These are phyloP conservation scores for Alternaria consortialis DNA, from an alignment of 2,329 filamentous ascomycete species.

Conservation along the genomic window DNA sequence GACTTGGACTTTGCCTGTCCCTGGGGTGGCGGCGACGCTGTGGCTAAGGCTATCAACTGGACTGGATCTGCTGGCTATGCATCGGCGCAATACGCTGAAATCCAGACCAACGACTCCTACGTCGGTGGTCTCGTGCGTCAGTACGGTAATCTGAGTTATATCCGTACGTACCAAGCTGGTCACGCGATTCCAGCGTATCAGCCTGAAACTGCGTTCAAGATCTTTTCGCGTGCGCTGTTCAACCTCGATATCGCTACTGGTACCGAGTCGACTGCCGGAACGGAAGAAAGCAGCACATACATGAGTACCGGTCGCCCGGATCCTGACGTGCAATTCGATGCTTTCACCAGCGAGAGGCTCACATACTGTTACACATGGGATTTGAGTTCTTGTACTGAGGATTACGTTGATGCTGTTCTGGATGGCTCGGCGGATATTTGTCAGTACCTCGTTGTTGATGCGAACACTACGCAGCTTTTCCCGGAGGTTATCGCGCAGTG, in stretches of 20 bases:
- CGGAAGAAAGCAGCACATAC: constrained; percentile 15
- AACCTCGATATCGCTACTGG: constrained; percentile 60
- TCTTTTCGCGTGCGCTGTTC: constrained; percentile 59
- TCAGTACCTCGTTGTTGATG: constrained; percentile 29
- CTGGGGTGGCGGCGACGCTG: constrained; percentile 51
- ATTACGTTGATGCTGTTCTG: constrained; percentile 20
- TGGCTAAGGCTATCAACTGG: constrained; percentile 52
- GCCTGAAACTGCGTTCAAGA: constrained; percentile 58
- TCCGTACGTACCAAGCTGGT: constrained; percentile 50
- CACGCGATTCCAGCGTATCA: constrained; percentile 55
- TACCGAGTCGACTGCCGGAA: constrained; percentile 17
- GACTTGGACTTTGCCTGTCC: constrained; percentile 46
- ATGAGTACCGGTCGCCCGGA: constrained; percentile 21
- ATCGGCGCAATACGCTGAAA: constrained; percentile 43
- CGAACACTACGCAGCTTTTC: constrained; percentile 29
- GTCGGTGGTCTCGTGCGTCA: constrained; percentile 56
- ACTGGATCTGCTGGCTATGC: constrained; percentile 39
- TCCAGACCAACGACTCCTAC: constrained; percentile 49
- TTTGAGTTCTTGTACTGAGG: constrained; percentile 23
- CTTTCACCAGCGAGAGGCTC: constrained; percentile 11
- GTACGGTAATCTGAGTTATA: constrained; percentile 51
- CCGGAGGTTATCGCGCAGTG: constrained; percentile 29
- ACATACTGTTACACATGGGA: constrained; percentile 32
- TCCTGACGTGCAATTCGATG: constrained; percentile 23
- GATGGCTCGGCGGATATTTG: constrained; percentile 28